phyloP scores from a whole-genome alignment of 2,329 filamentous ascomycete genomes.

The Microcyclospora tardicrescens region DNA sequence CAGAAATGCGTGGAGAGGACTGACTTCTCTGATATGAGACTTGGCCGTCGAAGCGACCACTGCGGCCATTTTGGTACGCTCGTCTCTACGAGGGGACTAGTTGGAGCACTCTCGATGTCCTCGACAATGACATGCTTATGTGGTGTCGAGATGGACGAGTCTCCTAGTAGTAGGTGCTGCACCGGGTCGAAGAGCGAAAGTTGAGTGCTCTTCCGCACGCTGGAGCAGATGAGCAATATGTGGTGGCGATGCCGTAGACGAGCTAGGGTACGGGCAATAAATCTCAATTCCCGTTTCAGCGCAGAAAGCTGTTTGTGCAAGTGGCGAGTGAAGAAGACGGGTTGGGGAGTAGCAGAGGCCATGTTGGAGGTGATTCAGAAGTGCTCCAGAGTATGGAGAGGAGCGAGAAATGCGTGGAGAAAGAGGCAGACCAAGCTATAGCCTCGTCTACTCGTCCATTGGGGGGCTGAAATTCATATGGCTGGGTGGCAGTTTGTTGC shows the following conservation, averaged over 20 bases:
- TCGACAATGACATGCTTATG: not conserved
- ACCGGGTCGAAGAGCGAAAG: too few species aligned
- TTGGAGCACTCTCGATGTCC: slow-evolving; percentile 5
- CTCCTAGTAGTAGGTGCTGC: not conserved
- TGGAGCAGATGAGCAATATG: not conserved
- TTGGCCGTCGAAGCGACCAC: not conserved
- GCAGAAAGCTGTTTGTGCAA: slow-evolving; percentile 3
- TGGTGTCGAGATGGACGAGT: not conserved
- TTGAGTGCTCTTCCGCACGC: too few species aligned
- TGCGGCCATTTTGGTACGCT: not conserved
- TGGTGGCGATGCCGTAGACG: slow-evolving; percentile 4
- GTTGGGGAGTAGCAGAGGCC: too few species aligned
- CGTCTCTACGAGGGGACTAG: not conserved
- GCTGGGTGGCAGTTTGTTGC: too few species aligned
- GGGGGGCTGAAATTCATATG: too few species aligned
- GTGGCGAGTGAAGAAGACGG: not conserved
- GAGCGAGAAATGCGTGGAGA: too few species aligned
- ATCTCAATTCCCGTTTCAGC: slow-evolving; percentile 7
- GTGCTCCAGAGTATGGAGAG: too few species aligned
- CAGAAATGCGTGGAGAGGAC: not conserved
- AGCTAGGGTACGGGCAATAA: slow-evolving; percentile 5
- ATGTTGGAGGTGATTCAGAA: too few species aligned
- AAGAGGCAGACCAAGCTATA: too few species aligned
- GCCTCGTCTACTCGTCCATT: too few species aligned
- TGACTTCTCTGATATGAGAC: not conserved